Base-by-base conservation (phyloP, 306 rosid species). In the Sphenostylis stenocarpa region DNA sequence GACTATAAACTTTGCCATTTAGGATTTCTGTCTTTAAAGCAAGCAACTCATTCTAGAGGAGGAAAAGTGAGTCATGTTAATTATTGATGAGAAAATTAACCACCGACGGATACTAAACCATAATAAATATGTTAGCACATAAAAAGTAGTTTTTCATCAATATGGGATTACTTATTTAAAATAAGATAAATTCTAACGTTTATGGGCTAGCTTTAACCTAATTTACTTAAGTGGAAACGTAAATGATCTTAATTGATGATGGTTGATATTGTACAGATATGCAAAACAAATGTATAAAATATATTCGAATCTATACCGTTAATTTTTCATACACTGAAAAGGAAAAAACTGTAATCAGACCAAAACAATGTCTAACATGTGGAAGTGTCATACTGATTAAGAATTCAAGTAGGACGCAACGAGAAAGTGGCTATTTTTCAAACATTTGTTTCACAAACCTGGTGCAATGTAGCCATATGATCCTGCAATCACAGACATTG, bases 381-480 rank as follows among this genome's bases (percentile, higher is more conserved):
- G n/a, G n/a, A n/a, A 8, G 15, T 20, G 31, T 9, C 6, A 11
- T 24, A 0, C 3, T 21, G 29, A 21, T 55, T 55, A 23, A 55
- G 62, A 55, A 55, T 55, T 55, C 4, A 23, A 57, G 15, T 13
- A 13, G 3, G 6, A 26, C 26, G 36, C 4, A 2, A 20, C 4
- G 5, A 52, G 26, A 51, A 51, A 17, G 53, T n/a, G 19, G 7
- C 1, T 16, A 16, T 5, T n/a, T 16, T 47, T 47, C 16, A 1
- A 14, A 15, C 44, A 47, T 47, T 6, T 26, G 2, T 45, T 6
- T 57, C 11, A 68, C 87, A 79, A 81, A 91, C 96, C 97, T 87
- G 87, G 91, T 71, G 97, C 92, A 80, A 91, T 89, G 84, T 91
- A 86, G 15, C 91, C 93, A 67, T 85, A 85, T 68, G 94, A 84